These are phyloP conservation scores for Mallotus repandus DNA, from an alignment of 441 rosid species.

Conservation along the genomic window DNA sequence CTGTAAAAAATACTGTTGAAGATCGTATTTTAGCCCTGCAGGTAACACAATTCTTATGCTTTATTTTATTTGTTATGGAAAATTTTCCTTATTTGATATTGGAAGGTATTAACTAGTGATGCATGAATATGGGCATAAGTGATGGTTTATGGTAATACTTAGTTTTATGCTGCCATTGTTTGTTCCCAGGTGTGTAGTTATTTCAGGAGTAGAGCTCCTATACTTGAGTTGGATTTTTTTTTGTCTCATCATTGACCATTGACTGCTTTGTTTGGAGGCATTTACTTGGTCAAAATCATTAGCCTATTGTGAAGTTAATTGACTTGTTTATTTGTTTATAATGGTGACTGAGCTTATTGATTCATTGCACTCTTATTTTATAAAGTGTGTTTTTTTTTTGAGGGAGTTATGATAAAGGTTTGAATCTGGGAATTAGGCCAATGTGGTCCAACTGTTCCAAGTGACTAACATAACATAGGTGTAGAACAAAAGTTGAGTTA, in stretches of 20 bases:
- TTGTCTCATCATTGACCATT: not conserved
- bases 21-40: constrained; percentile 88
- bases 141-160: not conserved
- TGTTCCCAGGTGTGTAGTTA: not conserved
- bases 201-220: not conserved
- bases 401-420: not conserved
- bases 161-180: not conserved
- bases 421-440: not conserved
- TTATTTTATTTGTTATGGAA: not conserved
- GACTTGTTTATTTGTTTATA: not conserved
- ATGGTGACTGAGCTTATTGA: not conserved
- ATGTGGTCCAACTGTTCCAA: not conserved
- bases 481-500: not conserved
- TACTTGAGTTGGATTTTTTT: not conserved
- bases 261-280: not conserved
- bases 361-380: not conserved
- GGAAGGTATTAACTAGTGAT: not conserved
- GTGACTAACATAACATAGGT: not conserved
- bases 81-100: not conserved
- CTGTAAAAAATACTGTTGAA: constrained; percentile 84
- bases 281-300: not conserved
- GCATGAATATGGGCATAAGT: not conserved
- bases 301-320: not conserved
- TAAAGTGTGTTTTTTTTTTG: not conserved
- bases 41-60: constrained; percentile 33